Conservation (phyloP, 1,139 yeast genomes). For the Yamadazyma mexicana region DNA sequence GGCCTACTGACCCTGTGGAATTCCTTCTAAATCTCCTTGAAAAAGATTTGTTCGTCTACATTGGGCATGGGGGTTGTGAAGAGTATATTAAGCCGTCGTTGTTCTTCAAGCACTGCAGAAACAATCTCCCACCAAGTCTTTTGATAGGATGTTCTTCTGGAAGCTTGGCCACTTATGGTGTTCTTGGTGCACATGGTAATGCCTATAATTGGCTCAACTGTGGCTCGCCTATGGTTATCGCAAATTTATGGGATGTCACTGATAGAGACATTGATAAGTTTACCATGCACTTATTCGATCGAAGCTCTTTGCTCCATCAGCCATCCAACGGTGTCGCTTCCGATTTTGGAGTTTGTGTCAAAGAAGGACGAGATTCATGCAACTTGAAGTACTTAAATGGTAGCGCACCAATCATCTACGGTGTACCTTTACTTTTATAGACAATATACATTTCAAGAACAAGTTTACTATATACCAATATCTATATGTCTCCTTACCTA, state of each 20-base stretch:
- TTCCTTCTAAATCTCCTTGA: slow-evolving; percentile 33
- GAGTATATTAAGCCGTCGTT: slow-evolving; percentile 57
- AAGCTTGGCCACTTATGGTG: slow-evolving; percentile 55
- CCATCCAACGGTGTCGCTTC: background rate
- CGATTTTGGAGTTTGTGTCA: slow-evolving; percentile 18
- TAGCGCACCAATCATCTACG: slow-evolving; percentile 34
- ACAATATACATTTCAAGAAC: background rate
- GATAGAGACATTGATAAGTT: slow-evolving; percentile 91
- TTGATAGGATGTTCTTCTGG: slow-evolving; percentile 95
- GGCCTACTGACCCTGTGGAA: slow-evolving; percentile 54
- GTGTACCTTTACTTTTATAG: slow-evolving; percentile 21
- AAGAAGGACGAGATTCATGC: slow-evolving; percentile 61
- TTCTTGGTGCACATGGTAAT: slow-evolving; percentile 74
- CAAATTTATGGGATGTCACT: slow-evolving; percentile 95
- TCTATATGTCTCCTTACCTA: background rate
- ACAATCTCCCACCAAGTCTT: slow-evolving; percentile 62
- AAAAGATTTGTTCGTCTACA: slow-evolving; percentile 65
- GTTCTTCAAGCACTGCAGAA: slow-evolving; percentile 24
- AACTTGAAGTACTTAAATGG: slow-evolving; percentile 45
- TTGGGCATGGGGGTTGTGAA: slow-evolving; percentile 97
- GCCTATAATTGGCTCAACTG: slow-evolving; percentile 73
- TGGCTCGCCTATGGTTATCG: slow-evolving; percentile 81
- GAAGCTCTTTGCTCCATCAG: slow-evolving; percentile 56
- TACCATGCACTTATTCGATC: slow-evolving; percentile 55
- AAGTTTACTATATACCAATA: background rate